Percentiles rank a stretch among this genome's conserved stretches.
These are phyloP conservation scores for Sphaerostilbella broomeana DNA, from an alignment of 2,329 filamentous ascomycete genomes.

Conservation along the genomic window DNA sequence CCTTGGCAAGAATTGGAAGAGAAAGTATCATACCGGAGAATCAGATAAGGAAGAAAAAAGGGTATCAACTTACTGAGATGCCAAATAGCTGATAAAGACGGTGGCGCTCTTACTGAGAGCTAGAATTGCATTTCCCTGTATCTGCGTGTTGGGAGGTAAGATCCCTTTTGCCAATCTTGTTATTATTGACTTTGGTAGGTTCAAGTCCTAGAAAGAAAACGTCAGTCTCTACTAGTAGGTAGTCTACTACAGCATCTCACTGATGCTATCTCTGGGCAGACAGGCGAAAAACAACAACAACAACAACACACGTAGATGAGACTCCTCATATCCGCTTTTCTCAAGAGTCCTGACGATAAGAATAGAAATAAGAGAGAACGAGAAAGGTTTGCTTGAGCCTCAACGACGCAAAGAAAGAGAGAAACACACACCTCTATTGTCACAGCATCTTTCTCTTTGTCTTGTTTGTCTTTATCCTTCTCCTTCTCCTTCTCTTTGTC, in stretches of 20 bases:
- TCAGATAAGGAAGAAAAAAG: neutral
- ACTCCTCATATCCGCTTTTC: too few relatives aligned
- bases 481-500: conserved; percentile 29
- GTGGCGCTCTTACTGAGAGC: conserved; percentile 77
- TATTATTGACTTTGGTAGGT: conserved; percentile 73
- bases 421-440: conserved; percentile 45
- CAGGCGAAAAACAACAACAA: too few relatives aligned
- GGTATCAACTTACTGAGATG: conserved; percentile 55
- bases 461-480: conserved; percentile 26
- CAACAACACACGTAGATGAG: too few relatives aligned
- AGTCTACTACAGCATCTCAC: too few relatives aligned
- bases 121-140: conserved; percentile 73
- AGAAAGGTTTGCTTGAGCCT: too few relatives aligned
- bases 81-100: conserved; percentile 76
- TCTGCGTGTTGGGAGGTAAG: conserved; percentile 72
- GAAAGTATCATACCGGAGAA: neutral
- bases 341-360: too few relatives aligned
- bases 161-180: conserved; percentile 74
- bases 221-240: too few relatives aligned
- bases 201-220: conserved; percentile 54
- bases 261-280: too few relatives aligned
- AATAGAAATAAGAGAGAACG: too few relatives aligned
- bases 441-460: conserved; percentile 31
- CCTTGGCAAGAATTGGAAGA: too few relatives aligned
- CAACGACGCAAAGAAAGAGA: neutral